phyloP scores from a whole-genome alignment of 2,329 filamentous ascomycete genomes.

The Botrytis fabae region DNA sequence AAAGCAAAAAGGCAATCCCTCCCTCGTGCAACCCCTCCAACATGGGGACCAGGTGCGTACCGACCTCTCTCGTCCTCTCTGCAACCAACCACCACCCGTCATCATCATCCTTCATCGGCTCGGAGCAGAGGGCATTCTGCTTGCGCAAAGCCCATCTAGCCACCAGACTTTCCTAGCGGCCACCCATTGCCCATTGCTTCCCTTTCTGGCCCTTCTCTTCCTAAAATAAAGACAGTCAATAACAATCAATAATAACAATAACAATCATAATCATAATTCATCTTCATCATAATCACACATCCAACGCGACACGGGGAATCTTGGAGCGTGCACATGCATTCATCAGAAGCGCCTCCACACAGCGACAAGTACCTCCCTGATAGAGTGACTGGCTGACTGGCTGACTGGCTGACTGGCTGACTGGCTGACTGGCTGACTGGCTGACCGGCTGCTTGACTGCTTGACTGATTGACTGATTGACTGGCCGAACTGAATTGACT shows the following conservation, averaged over 20 bases:
- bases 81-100: neutral
- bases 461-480: no score
- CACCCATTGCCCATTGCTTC: no score
- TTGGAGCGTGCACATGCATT: neutral
- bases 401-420: neutral
- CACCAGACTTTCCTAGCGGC: neutral
- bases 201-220: neutral
- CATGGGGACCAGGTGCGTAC: no score
- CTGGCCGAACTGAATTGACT: neutral
- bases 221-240: neutral
- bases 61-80: neutral
- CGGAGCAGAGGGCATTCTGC: neutral
- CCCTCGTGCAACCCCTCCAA: conserved; percentile 1
- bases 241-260: neutral
- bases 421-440: neutral
- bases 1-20: no score
- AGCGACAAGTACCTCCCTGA: no score
- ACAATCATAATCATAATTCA: neutral
- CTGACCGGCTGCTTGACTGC: neutral
- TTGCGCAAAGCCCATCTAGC: neutral
- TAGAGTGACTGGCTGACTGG: neutral
- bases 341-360: neutral
- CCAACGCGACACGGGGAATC: neutral
- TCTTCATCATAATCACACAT: no score
- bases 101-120: no score